These are phyloP conservation scores for Fusarium longipes DNA, from an alignment of 2,329 filamentous ascomycete genomes.

Conservation along the genomic window DNA sequence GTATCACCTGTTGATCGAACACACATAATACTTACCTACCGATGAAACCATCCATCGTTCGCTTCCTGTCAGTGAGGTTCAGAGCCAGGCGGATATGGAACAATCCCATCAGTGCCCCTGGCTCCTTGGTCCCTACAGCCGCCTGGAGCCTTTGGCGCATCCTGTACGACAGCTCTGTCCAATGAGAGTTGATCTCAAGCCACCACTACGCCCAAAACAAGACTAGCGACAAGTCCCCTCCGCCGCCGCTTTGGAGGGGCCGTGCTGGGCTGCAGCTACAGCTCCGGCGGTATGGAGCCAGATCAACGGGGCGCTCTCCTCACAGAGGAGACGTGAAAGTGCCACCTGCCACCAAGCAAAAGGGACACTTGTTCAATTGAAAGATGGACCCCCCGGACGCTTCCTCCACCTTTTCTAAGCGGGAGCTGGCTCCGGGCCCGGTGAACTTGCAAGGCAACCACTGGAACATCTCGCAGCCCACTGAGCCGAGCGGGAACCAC, in stretches of 20 bases:
- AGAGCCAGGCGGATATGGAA: constrained; percentile 11
- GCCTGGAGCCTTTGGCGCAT: constrained; percentile 36
- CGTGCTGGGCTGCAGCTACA: constrained; percentile 24
- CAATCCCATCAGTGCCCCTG: constrained; percentile 16
- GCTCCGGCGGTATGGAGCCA: constrained; percentile 26
- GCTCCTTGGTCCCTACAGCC: constrained; percentile 28
- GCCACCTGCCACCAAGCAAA: constrained; percentile 44
- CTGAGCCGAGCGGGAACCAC: constrained; percentile 5
- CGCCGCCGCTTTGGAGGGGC: constrained; percentile 37
- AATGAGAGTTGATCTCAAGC: neutral
- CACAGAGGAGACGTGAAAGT: constrained; percentile 3
- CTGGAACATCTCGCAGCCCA: constrained; percentile 3
- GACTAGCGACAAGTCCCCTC: constrained; percentile 22
- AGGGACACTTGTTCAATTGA: constrained; percentile 60
- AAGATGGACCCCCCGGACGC: constrained; percentile 23
- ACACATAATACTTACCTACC: no score
- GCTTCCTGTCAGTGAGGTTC: constrained; percentile 1
- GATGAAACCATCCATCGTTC: no score
- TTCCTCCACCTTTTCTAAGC: constrained; percentile 24
- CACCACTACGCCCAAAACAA: neutral
- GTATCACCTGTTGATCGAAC: neutral
- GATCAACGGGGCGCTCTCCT: constrained; percentile 18
- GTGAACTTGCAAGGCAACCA: constrained; percentile 1
- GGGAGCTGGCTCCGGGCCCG: constrained; percentile 40
- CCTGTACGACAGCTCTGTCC: constrained; percentile 25